These are phyloP conservation scores for barley (Hordeum vulgare) DNA, from an alignment of 176 grass and related monocot genomes.

Conservation along the genomic window DNA sequence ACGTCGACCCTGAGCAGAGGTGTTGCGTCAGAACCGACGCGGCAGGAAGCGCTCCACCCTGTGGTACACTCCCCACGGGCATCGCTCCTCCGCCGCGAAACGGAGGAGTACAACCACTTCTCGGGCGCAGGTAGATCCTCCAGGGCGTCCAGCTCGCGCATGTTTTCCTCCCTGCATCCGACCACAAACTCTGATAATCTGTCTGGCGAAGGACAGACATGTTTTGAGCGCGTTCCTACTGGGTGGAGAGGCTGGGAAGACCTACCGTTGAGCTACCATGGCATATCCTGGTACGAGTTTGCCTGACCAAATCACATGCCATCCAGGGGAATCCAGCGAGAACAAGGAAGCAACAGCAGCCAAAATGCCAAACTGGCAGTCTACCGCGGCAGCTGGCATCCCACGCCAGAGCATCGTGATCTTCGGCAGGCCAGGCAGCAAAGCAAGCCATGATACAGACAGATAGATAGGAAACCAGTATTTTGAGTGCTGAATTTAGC, in stretches of 20 bases:
- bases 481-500: neutral
- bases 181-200: neutral
- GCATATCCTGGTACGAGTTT: neutral
- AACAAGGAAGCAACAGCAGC: neutral
- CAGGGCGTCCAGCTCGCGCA: no score
- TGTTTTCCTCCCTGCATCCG: neutral
- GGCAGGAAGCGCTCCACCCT: no score
- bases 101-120: no score
- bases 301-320: neutral
- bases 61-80: no score
- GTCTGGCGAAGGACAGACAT: neutral
- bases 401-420: neutral
- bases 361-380: neutral
- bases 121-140: no score
- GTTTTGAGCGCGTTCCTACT: neutral
- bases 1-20: no score
- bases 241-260: no score
- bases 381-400: neutral
- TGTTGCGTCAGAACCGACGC: no score
- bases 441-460: neutral
- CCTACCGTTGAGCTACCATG: no score
- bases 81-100: no score
- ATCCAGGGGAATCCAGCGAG: neutral
- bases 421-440: neutral
- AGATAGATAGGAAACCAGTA: neutral